Base-by-base conservation (phyloP, 2,329 filamentous ascomycete species). In the Microdochium nivale region DNA sequence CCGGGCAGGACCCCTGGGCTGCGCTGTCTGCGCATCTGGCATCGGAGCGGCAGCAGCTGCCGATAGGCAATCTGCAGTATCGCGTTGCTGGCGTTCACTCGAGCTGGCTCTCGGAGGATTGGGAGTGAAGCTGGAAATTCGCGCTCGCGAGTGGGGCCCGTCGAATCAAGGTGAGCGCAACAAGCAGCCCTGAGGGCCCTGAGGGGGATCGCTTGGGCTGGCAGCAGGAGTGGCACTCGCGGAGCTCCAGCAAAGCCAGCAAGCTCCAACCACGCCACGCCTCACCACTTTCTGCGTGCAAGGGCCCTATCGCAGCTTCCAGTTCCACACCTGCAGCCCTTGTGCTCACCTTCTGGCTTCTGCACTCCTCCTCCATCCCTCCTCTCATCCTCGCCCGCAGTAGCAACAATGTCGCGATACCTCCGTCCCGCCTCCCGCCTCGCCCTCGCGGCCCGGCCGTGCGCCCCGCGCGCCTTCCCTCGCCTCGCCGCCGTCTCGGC, bases 371-470 rank as follows among this genome's bases (percentile, higher is more conserved):
- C 35, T 23, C 16, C 24, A 9, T 21, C n/a, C 13, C 46, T 47
- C 24, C 46, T n/a, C 46, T 27, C 46, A 30, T 30, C 46, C 46
- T 47, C 46, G n/a, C 10, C n/a, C 52, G 25, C 54, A 48, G 32
- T 21, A 52, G 50, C 48, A 52, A 65, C 53, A 62, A 77, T 78
- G 75, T 77, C 75, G 62, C 74, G 75, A 63, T 70, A 75, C 60
- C 72, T 78, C 60, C 75, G 74, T 65, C 75, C 75, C 54, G 74
- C 74, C 57, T 67, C 72, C 64, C 71, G 74, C 58, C 65, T 77
- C 65, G 73, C 73, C 60, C 66, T 70, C 57, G 70, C 73, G 52
- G 69, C 71, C 53, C 68, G 69, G 59, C 63, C 64, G 52, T 44
- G 40, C 40, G 55, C 68, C 55, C 58, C 67, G 51, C 59, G 64